A percentile compares a stretch with the other conserved stretches of the same genome.
phyloP scores from a whole-genome alignment of 2,329 filamentous ascomycete species.

The Drechmeria coniospora region DNA sequence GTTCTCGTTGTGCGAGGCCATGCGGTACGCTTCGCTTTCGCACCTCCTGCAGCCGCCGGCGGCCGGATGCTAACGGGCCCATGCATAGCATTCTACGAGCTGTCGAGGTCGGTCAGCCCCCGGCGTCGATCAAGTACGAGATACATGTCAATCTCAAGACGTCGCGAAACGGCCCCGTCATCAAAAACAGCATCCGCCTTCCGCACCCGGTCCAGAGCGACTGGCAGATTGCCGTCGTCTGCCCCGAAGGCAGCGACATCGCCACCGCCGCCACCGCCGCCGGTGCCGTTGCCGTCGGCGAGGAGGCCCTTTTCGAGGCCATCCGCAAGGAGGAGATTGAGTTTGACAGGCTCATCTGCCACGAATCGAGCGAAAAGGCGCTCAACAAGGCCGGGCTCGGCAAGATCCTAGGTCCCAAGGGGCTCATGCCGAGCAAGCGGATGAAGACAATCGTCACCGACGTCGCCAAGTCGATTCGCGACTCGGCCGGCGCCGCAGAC shows the following conservation, averaged over 20 bases:
- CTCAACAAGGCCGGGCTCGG: slow-evolving; percentile 71
- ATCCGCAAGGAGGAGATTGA: slow-evolving; percentile 61
- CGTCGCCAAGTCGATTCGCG: slow-evolving; percentile 56
- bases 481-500: slow-evolving; percentile 69
- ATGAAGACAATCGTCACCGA: slow-evolving; percentile 78
- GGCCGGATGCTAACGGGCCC: not conserved
- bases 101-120: slow-evolving; percentile 72
- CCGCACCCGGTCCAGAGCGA: slow-evolving; percentile 85
- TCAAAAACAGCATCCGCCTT: slow-evolving; percentile 76
- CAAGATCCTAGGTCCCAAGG: slow-evolving; percentile 70
- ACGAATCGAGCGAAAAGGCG: slow-evolving; percentile 59
- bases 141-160: slow-evolving; percentile 70
- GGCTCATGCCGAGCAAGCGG: slow-evolving; percentile 84
- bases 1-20: slow-evolving; percentile 79
- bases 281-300: slow-evolving; percentile 71
- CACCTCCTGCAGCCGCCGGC: no score
- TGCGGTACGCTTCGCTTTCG: slow-evolving; percentile 45
- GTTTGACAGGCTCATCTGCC: slow-evolving; percentile 83
- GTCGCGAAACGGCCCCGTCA: slow-evolving; percentile 67
- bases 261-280: slow-evolving; percentile 60
- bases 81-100: slow-evolving; percentile 77
- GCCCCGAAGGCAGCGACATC: slow-evolving; percentile 61
- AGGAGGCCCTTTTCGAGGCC: slow-evolving; percentile 69
- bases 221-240: slow-evolving; percentile 78
- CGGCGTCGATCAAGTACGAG: slow-evolving; percentile 71